Base-by-base conservation (phyloP, 1,284 basidiomycete species). In the Cutaneotrichosporon sp. region DNA sequence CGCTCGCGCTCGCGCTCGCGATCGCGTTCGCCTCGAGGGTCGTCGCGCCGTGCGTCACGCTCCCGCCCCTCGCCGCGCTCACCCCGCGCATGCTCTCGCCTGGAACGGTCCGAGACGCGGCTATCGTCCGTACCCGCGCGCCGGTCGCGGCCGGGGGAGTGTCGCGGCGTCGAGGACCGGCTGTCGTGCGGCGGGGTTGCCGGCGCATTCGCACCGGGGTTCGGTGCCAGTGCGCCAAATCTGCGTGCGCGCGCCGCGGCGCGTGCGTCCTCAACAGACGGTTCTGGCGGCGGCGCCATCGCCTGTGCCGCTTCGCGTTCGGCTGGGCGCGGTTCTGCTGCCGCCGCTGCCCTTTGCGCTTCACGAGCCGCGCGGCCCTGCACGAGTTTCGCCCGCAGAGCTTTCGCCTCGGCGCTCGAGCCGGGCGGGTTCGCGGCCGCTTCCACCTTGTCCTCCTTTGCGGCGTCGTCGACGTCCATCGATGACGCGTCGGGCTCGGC, bases 121-220 rank as follows among this genome's bases (percentile, higher is more conserved):
- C 64, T 67, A 26, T 74, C 72, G 0, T 67, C 65, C 49, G 69
- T 72, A 2, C 62, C 64, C 38, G 61, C 65, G 34, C 70, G 57
- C 22, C 33, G 54, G 36, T 45, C 36, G 46, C 51, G 36, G 44
- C 46, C 23, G 51, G 52, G 12, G 49, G 39, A 20, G 20, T 45
- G 41, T 33, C 33, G 12, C 57, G 39, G 1, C 3, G 52, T 49
- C 12, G 51, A 44, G 0, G 38, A 33, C 8, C 49, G 46, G n/a
- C 53, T 55, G 8, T 44, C 53, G 8, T 43, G 41, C 8, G 46
- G 40, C 15, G 41, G 35, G 1, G 38, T 46, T 4, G 18, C 18
- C 1, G 47, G 26, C 5, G 49, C 33, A 7, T 22, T 36, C 17
- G 62, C 55, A 2, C 49, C 44, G 20, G 26, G 26, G 26, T 62